These are phyloP conservation scores for Phaeosphaeriaceae sp. DNA, from an alignment of 2,329 filamentous ascomycete species.

Conservation along the genomic window DNA sequence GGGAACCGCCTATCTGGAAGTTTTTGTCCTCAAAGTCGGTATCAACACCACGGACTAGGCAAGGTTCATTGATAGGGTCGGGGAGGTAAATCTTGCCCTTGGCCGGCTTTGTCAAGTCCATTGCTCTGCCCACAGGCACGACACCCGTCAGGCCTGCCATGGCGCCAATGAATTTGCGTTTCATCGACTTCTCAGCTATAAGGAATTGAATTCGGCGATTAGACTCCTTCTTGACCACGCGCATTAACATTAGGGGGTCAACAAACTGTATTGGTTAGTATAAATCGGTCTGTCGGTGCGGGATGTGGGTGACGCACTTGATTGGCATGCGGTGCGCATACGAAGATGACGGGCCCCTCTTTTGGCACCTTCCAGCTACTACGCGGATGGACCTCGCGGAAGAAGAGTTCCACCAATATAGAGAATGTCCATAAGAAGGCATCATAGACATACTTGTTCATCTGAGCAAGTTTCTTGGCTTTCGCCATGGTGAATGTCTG, in stretches of 20 bases:
- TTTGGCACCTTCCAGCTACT: conserved; percentile 94
- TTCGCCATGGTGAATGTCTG: conserved; percentile 20
- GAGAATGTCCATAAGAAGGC: conserved; percentile 78
- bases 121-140: conserved; percentile 89
- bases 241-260: conserved; percentile 91
- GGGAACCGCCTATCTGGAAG: conserved; percentile 68
- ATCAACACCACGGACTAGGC: conserved; percentile 76
- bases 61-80: conserved; percentile 83
- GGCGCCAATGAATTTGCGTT: conserved; percentile 86
- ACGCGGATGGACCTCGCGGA: conserved; percentile 93
- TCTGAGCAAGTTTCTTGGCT: conserved; percentile 53
- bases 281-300: neutral
- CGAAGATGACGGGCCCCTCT: conserved; percentile 88
- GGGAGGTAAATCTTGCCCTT: conserved; percentile 85
- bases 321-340: conserved; percentile 96
- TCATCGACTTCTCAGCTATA: conserved; percentile 94
- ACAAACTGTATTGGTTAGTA: conserved; percentile 70
- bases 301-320: conserved; percentile 26
- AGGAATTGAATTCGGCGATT: conserved; percentile 89
- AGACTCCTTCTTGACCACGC: conserved; percentile 84
- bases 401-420: conserved; percentile 93
- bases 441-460: conserved; percentile 79
- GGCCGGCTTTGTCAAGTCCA: conserved; percentile 84
- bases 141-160: conserved; percentile 84
- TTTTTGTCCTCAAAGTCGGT: conserved; percentile 76